Evolutionary conservation across 495 filamentous ascomycete genomes (phyloP), one percentile per base, ranked within the genome.

Genomic region (Parathielavia appendiculata): DNA sequence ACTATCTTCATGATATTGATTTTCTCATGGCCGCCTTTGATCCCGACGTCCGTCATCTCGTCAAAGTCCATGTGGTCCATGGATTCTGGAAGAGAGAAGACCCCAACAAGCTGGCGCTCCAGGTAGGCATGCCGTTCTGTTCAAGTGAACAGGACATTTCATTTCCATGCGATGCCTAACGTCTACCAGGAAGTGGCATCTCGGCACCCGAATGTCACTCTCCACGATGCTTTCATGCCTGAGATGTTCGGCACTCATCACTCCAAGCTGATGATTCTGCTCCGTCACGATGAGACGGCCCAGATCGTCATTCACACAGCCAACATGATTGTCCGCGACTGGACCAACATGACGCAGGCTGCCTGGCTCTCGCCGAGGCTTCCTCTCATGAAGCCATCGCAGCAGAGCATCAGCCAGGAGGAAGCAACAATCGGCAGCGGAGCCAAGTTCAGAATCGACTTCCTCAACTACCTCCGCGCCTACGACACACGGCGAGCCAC

Each of bases 291-390:
- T 68, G 82, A 86, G 58, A 77, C 77, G 0, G 89, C 88, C 5
- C 87, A 95, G 76, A 73, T 96, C 16, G 71, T 95, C 17, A 92
- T 96, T 40, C 89, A 93, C 59, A 97, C 92, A 0, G 90, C 90
- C 12, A 96, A 97, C 62, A 88, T 96, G 83, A 91, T 96, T 44
- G 68, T 76, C 22, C 78, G 82, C 47, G 92, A 97, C 73, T 97
- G 92, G 91, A 76, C 73, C 9, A 91, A 92, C 63, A 88, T 96
- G 89, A 85, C 83, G 0, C 90, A 97, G 66, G 91, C 85, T 1
- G 82, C 86, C 20, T 97, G 91, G 91, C 76, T 74, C 32, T 92
- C 90, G 9, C 91, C 90, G 19, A 69, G 84, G 0, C 83, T 96
- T 9, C 87, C 88, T 8, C 70, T 69, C 36, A 51, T 61, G 12